A percentile compares a stretch with the other conserved stretches of the same genome.
These are phyloP conservation scores for Sporothrix dimorphospora DNA, from an alignment of 2,329 filamentous ascomycete genomes.

Conservation along the genomic window DNA sequence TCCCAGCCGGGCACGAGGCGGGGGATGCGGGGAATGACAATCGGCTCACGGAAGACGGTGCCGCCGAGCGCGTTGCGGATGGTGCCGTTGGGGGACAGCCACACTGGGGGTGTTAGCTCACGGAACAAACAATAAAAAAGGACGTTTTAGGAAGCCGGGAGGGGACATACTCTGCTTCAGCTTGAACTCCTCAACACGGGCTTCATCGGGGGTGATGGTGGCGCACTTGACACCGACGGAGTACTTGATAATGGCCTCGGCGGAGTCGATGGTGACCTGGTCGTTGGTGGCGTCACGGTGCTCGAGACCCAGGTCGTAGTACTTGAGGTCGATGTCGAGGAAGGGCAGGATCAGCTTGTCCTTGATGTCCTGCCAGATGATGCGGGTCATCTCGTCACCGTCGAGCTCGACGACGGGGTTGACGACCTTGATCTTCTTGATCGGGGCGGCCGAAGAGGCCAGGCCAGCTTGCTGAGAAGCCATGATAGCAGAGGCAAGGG, in stretches of 20 bases:
- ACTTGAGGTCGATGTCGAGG: conserved; percentile 97
- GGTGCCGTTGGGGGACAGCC: conserved; percentile 95
- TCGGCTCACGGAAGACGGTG: conserved; percentile 98
- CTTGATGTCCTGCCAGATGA: conserved; percentile 99
- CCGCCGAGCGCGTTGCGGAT: conserved; percentile 78
- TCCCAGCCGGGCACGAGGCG: conserved; percentile 96
- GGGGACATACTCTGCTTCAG: conserved; percentile 87
- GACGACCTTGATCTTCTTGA: conserved; percentile 96
- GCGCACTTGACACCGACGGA: conserved; percentile 98
- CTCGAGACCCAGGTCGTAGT: conserved; percentile 90
- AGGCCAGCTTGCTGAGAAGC: conserved; percentile 41
- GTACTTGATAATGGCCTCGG: conserved; percentile 99
- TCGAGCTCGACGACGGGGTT: conserved; percentile 98
- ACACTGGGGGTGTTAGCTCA: conserved; percentile 63
- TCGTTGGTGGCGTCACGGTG: conserved; percentile 97
- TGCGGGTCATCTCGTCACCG: conserved; percentile 93
- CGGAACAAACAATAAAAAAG: background rate
- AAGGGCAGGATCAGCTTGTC: conserved; percentile 97
- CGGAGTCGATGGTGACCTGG: conserved; percentile 91
- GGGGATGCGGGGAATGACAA: conserved; percentile 91
- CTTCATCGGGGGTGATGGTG: conserved; percentile 98
- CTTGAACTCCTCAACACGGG: conserved; percentile 95
- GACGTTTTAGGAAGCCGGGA: too few species aligned
- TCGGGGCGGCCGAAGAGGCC: conserved; percentile 30
- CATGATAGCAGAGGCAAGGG: conserved; percentile 51